Base-by-base conservation (phyloP, 2,329 filamentous ascomycete species). In the Bipolaris oryzae region DNA sequence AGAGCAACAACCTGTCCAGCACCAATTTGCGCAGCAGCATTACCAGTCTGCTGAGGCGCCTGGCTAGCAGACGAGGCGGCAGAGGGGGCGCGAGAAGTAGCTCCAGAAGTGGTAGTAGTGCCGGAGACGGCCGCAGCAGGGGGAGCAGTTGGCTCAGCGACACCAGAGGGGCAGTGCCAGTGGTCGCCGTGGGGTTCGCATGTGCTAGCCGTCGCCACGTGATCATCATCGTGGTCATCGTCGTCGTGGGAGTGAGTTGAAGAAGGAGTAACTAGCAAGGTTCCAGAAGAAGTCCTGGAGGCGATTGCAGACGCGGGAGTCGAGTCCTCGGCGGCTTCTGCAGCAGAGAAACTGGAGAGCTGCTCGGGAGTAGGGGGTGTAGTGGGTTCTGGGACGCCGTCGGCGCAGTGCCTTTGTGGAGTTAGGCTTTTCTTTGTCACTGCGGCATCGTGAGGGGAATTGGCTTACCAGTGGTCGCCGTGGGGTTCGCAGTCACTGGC, bases 171-270 rank as follows among this genome's bases (percentile, higher is more conserved):
- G 42, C 68, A 70, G 56, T 69, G 62, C 67, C 67, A 71, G 56
- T 72, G 68, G 46, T 70, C 66, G 28, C 46, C 60, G 43, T 69
- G 70, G 31, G 68, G 66, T 47, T 67, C 65, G 51, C 70, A 72
- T 2, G 66, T 70, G 38, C 64, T 53, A 6, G 67, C 69, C 1
- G 69, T 70, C n/a, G 53, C 66, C 15, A 61, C 60, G 20, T 69
- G 62, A 21, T 64, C 60, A 21, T 64, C 60, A 43, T 70, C 63
- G 15, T 71, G 56, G 25, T 69, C 60, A 16, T 66, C 50, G 25
- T 64, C 50, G 50, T 52, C 43, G 50, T 53, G 31, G 9, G 35
- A 37, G 45, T 50, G 45, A 23, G 45, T n/a, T 21, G 52, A 50
- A 38, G 52, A 50, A 15, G 38, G 15, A 13, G 52, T 55, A 33